Conservation (phyloP, 2,329 filamentous ascomycete species). For the Sporothrix brunneoviolacea region DNA sequence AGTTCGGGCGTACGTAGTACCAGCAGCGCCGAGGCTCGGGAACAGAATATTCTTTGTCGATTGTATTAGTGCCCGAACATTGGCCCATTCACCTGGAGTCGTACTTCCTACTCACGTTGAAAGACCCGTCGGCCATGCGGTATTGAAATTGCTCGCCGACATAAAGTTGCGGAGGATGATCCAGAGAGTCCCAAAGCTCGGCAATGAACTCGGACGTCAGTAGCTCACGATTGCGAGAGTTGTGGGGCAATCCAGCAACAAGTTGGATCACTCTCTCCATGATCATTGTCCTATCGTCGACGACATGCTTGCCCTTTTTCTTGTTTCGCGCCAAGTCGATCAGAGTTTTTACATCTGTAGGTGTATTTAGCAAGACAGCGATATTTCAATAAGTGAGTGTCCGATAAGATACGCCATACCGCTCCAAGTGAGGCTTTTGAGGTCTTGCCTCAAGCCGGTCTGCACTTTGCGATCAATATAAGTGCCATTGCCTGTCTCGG, state of each 20-base stretch:
- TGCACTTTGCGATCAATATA: slow-evolving; percentile 44
- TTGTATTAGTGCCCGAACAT: too few species aligned
- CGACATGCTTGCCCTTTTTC: slow-evolving; percentile 53
- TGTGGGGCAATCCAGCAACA: slow-evolving; percentile 56
- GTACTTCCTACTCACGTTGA: slow-evolving; percentile 46
- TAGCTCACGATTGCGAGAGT: slow-evolving; percentile 53
- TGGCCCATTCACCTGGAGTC: too few species aligned
- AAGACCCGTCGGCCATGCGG: slow-evolving; percentile 62
- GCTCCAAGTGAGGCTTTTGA: slow-evolving; percentile 45
- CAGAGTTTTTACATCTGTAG: slow-evolving; percentile 41
- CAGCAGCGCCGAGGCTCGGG: slow-evolving; percentile 60
- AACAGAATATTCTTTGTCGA: slow-evolving; percentile 53
- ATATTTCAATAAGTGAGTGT: too few species aligned
- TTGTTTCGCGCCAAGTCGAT: slow-evolving; percentile 54
- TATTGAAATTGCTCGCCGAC: slow-evolving; percentile 58
- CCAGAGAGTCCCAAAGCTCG: slow-evolving; percentile 63
- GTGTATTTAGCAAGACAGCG: too few species aligned
- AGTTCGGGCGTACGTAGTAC: slow-evolving; percentile 59
- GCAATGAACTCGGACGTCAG: slow-evolving; percentile 63
- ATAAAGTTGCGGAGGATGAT: slow-evolving; percentile 64
- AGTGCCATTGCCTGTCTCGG: slow-evolving; percentile 55
- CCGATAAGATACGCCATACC: too few species aligned
- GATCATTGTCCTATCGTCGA: slow-evolving; percentile 71
- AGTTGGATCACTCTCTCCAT: slow-evolving; percentile 70
- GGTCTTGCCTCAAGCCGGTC: slow-evolving; percentile 47